Evolutionary conservation across 2,329 filamentous ascomycete genomes (phyloP).

Genomic region (Xylaria sp.): DNA sequence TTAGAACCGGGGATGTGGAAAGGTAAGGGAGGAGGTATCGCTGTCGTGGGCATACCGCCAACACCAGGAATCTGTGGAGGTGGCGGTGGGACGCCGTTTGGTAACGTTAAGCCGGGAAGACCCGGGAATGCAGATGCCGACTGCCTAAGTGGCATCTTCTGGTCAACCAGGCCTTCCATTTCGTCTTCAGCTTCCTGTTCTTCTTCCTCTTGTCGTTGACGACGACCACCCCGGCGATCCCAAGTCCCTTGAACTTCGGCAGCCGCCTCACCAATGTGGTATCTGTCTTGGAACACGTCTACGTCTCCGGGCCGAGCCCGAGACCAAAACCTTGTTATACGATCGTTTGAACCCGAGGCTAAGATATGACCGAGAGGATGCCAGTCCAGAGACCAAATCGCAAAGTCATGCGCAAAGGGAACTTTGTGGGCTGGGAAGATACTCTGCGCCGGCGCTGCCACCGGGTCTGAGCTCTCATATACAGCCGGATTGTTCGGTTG

Average conservation of each 20-base stretch:
- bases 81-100: constrained; percentile 52
- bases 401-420: constrained; percentile 89
- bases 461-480: constrained; percentile 84
- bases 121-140: constrained; percentile 63
- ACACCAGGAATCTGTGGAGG: constrained; percentile 51
- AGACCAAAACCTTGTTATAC: constrained; percentile 97
- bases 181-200: constrained; percentile 95
- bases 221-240: constrained; percentile 81
- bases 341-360: constrained; percentile 94
- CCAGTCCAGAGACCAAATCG: constrained; percentile 98
- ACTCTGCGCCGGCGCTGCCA: constrained; percentile 84
- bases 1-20: constrained; percentile 60
- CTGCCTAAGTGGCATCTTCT: constrained; percentile 77
- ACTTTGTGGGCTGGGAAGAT: constrained; percentile 91
- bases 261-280: constrained; percentile 93
- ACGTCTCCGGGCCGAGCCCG: constrained; percentile 87
- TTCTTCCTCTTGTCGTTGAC: constrained; percentile 88
- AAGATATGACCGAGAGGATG: constrained; percentile 96
- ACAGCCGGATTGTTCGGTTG: constrained; percentile 78
- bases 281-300: constrained; percentile 88
- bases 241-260: constrained; percentile 96
- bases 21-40: constrained; percentile 60
- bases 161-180: constrained; percentile 90
- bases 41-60: constrained; percentile 46
- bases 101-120: constrained; percentile 65